Evolutionary conservation across 805 yeast species (phyloP), one percentile per base, ranked within the genome.

Genomic region (Wickerhamomyces bovis): DNA sequence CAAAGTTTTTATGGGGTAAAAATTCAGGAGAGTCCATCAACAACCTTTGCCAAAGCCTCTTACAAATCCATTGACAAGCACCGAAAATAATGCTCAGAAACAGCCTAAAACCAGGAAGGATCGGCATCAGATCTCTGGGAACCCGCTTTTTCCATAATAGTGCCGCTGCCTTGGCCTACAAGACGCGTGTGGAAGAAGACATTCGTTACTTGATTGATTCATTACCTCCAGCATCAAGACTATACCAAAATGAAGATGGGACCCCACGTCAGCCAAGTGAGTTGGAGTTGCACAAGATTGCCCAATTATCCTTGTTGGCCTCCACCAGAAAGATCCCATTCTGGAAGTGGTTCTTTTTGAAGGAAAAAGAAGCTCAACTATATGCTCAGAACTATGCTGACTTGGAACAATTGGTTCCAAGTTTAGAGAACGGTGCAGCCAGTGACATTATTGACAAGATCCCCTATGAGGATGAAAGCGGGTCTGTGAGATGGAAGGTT

Each of bases 391-490:
- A 87, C 70, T 73, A 81, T 40, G 72, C 70, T 44, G 85, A 78
- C 62, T 74, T 86, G 58, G 67, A 67, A 52, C 75, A 74, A 60
- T 77, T 81, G 54, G 76, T 78, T 54, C 67, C 67, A 30, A 55
- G 72, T 64, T 63, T 73, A 62, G 53, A 66, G 65, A 61, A 68
- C 51, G 68, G 69, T 43, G 74, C 77, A 19, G 66, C 74, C 21
- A 77, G 83, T 35, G 82, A 84, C 42, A 83, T 87, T 57, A 75
- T 88, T 53, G 96, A 87, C 65, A 87, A 87, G 68, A 78, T 87
- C 49, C 95, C 96, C 39, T 85, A 78, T 63, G 85, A 82, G 67
- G 94, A 85, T 66, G 71, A 80, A 36, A 81, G 87, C 16, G 95
- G 95, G 33, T 84, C 81, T 58, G 76, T 86, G 57, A 80, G 81